Conservation (phyloP, 2,329 filamentous ascomycete species). For the Curvularia eragrostidis region DNA sequence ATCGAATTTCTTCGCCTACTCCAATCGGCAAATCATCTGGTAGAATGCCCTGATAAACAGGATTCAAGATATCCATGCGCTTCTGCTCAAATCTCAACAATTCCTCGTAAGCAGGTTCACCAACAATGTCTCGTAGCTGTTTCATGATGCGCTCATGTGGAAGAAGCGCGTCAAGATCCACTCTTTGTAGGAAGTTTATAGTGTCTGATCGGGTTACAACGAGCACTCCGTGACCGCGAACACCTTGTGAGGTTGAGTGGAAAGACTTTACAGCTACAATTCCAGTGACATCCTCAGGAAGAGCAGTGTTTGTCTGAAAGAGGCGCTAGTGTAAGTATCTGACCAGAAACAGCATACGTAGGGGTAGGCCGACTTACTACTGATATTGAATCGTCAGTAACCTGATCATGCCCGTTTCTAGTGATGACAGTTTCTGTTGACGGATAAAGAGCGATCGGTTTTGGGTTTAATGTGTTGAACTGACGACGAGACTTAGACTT, state of each 20-base stretch:
- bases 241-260: background rate
- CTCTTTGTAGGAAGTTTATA: background rate
- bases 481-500: background rate
- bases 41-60: background rate
- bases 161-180: slow-evolving; percentile 3
- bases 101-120: background rate
- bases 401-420: background rate
- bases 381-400: background rate
- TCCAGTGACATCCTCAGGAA: background rate
- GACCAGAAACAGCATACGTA: background rate
- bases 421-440: background rate
- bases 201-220: background rate
- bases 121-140: background rate
- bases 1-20: slow-evolving; percentile 1
- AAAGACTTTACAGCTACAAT: slow-evolving; percentile 1
- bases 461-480: background rate
- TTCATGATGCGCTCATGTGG: background rate
- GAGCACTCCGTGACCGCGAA: background rate
- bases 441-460: background rate
- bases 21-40: background rate
- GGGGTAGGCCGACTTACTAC: background rate
- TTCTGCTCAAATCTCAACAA: background rate
- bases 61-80: background rate
- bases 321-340: background rate
- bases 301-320: background rate